Conservation (phyloP, 345 rosid species). For the Dipteronia dyeriana region DNA sequence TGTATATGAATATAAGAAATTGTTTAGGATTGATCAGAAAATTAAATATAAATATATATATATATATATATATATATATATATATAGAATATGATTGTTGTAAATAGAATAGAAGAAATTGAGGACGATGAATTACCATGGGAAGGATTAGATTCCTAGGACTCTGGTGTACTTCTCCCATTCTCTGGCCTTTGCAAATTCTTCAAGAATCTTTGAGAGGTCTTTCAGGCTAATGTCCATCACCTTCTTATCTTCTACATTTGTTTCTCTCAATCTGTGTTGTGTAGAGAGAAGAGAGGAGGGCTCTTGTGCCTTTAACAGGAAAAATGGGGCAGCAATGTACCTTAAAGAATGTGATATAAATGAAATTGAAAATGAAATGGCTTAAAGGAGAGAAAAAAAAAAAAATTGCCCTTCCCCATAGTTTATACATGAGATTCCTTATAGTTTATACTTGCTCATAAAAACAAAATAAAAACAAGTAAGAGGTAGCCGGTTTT, state of each 20-base stretch:
- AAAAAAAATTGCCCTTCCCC: conserved; percentile 27
- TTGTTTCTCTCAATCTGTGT: background rate
- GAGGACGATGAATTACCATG: conserved; percentile 21
- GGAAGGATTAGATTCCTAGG: conserved; percentile 58
- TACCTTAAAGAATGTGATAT: background rate
- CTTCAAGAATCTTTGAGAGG: conserved; percentile 43
- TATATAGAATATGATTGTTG: background rate
- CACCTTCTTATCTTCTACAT: conserved; percentile 19
- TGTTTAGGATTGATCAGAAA: no score
- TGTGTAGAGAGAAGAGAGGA: conserved; percentile 12
- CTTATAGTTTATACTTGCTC: background rate
- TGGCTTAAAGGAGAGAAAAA: background rate
- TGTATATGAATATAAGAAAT: no score
- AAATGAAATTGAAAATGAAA: conserved; percentile 5
- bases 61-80: no score
- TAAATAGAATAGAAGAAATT: no score
- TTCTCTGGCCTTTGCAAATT: conserved; percentile 48
- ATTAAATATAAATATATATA: no score
- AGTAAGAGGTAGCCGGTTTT: no score
- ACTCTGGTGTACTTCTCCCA: conserved; percentile 46
- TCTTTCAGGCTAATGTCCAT: conserved; percentile 46
- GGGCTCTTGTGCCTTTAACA: conserved; percentile 23
- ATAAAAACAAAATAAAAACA: no score
- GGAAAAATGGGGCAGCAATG: background rate
- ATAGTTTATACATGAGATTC: conserved; percentile 31